Conservation (phyloP, 345 rosid genomes). For the Camelina laxa region DNA sequence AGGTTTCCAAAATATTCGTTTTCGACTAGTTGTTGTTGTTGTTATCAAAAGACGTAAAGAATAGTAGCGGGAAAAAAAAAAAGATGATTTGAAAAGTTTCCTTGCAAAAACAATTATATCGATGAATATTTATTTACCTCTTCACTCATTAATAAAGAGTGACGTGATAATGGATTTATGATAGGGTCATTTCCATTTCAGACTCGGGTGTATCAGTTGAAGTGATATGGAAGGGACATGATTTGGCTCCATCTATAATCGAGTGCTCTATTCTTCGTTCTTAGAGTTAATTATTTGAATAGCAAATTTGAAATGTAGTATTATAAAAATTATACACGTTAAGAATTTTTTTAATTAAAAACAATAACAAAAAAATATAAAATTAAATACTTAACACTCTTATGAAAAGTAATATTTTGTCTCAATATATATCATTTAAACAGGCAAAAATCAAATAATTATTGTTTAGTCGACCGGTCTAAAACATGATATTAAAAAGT, state of each 20-base stretch:
- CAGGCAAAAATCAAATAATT: neutral
- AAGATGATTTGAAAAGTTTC: neutral
- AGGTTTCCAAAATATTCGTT: neutral
- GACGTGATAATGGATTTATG: neutral
- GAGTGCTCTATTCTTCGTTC: conserved; percentile 3
- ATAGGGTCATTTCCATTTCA: neutral
- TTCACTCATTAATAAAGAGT: neutral
- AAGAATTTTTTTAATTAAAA: too few relatives aligned
- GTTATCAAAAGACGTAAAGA: neutral
- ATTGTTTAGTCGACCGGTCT: neutral
- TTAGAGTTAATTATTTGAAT: neutral
- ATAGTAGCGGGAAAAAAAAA: neutral
- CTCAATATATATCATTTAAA: too few relatives aligned
- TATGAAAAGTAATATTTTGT: too few relatives aligned
- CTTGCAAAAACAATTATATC: neutral
- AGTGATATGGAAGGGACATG: conserved; percentile 24
- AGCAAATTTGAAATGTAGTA: neutral
- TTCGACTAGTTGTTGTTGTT: neutral
- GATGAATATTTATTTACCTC: neutral
- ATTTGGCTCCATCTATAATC: conserved; percentile 8
- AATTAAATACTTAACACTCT: neutral
- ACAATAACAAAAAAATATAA: too few relatives aligned
- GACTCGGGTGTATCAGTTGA: neutral
- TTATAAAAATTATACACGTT: too few relatives aligned
- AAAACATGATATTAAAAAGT: neutral